A percentile compares a stretch with the other conserved stretches of the same genome.
Conservation (phyloP, 1,284 basidiomycete genomes). For the Vanrija sp. region DNA sequence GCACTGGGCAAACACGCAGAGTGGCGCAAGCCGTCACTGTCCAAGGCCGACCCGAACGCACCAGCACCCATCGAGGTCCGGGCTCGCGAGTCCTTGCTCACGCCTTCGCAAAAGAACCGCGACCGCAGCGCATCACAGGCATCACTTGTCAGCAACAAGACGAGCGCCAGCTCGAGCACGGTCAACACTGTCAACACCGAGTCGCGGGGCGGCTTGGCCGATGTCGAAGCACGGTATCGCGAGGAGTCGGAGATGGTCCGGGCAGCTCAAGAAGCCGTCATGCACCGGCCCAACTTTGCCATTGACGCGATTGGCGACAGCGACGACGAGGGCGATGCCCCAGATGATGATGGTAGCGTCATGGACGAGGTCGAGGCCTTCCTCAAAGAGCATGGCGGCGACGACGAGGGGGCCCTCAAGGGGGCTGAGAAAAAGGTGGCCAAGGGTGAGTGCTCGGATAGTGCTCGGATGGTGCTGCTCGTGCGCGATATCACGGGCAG, state of each 20-base stretch:
- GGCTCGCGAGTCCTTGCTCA: conserved; percentile 76
- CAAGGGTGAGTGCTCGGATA: conserved; percentile 24
- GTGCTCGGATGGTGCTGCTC: conserved; percentile 2
- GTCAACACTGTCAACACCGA: conserved; percentile 51
- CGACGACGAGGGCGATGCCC: conserved; percentile 63
- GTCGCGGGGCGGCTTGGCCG: conserved; percentile 45
- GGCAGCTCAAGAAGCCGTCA: conserved; percentile 73
- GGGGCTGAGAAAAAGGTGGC: conserved; percentile 74
- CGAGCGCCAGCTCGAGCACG: conserved; percentile 54
- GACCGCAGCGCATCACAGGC: conserved; percentile 31
- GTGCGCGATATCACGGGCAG: too few species aligned
- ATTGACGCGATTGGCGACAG: conserved; percentile 87
- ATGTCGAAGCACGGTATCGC: conserved; percentile 37
- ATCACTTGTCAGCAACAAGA: conserved; percentile 27
- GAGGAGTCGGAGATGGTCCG: conserved; percentile 59
- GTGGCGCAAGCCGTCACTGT: conserved; percentile 67
- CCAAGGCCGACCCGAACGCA: conserved; percentile 64
- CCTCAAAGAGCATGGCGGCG: conserved; percentile 62
- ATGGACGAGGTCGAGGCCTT: conserved; percentile 93
- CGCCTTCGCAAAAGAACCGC: conserved; percentile 41
- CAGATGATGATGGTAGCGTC: conserved; percentile 65
- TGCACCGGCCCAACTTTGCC: conserved; percentile 86
- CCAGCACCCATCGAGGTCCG: conserved; percentile 65
- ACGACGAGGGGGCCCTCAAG: conserved; percentile 73
- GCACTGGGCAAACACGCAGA: conserved; percentile 76